Conservation (phyloP, 257 asterid genomes). For the Przewalskia tangutica region DNA sequence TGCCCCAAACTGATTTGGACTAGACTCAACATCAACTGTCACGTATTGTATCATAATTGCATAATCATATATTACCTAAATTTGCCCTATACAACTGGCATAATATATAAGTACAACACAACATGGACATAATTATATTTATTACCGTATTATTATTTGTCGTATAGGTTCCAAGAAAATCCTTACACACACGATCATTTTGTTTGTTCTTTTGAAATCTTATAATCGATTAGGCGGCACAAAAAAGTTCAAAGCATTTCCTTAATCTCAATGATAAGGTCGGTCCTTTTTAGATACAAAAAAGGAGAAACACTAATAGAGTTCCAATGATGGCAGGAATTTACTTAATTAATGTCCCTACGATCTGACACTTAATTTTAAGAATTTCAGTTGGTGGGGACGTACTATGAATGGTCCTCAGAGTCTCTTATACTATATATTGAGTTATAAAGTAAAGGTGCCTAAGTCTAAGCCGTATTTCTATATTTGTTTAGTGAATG, state of each 20-base stretch:
- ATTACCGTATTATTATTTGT: no score
- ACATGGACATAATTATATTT: no score
- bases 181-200: neutral
- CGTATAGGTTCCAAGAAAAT: neutral
- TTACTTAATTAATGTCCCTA: neutral
- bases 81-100: no score
- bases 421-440: neutral
- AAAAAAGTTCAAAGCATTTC: neutral
- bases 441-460: neutral
- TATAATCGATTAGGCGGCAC: neutral
- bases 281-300: neutral
- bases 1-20: no score
- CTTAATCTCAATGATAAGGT: neutral
- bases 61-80: no score
- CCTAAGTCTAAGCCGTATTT: neutral
- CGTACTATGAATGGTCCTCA: constrained; percentile 4
- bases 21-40: no score
- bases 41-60: no score
- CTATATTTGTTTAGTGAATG: neutral
- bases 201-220: neutral
- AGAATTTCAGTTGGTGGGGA: neutral
- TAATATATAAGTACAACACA: no score
- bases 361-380: neutral
- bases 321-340: constrained; percentile 9
- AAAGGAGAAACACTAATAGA: constrained; percentile 4